Base-by-base conservation (phyloP, 2,329 filamentous ascomycete species). In the Dactylellina leptospora region DNA sequence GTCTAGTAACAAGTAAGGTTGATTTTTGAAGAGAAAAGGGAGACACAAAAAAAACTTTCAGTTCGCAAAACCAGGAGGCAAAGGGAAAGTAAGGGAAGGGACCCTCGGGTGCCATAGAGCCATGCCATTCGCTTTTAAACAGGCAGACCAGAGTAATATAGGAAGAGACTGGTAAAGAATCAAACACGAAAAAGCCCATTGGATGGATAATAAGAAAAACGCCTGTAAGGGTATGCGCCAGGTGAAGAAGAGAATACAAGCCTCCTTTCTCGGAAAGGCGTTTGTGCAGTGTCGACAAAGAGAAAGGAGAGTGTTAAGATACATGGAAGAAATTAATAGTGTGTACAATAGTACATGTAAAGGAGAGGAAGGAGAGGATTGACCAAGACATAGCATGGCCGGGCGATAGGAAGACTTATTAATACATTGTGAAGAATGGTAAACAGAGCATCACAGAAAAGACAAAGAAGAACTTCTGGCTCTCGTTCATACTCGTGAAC, bases 351-450 rank as follows among this genome's bases (percentile, higher is more conserved):
- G 4, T 11, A 27, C 16, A 42, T 36, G n/a, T 27, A 56, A 10
- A 42, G 16, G 11, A 23, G 25, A 51, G 18, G 36, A 53, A 33
- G 30, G 27, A 44, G 38, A 66, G 45, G 28, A 40, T 45, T 33
- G 33, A 60, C 54, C 27, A 50, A 25, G 40, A 30, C 51, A n/a
- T 28, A 25, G 28, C 44, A 51, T 40, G 22, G 22, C 13, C 23
- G 18, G 27, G 23, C 3, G 23, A 28, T n/a, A 44, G n/a, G 13
- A 30, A 28, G 22, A 47, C 16, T 51, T 68, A 68, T 45, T 68
- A 68, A 68, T 68, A 68, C 62, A 68, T n/a, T 68, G 47, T 47
- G 44, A 58, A 38, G 53, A 66, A 66, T 51, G 53, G 42, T 58
- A 66, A 54, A 22, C 9, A 45, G n/a, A 18, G 40, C n/a, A 1